Conservation (phyloP, 2,329 filamentous ascomycete genomes). For the Pseudogymnoascus sp. region DNA sequence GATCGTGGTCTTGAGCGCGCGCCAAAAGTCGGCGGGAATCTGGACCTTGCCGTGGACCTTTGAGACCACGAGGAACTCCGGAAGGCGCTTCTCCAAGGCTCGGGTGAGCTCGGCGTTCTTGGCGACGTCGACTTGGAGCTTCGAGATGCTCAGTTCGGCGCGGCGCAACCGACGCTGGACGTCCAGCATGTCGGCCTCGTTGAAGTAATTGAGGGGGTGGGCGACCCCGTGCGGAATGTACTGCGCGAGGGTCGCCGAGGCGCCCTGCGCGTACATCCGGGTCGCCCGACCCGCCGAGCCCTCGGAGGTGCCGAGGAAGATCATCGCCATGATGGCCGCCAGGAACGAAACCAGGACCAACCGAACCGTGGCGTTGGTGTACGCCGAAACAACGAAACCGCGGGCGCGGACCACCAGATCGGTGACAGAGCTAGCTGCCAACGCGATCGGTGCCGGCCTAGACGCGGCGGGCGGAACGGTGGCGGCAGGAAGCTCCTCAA, state of each 20-base stretch:
- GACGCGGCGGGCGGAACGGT: background rate
- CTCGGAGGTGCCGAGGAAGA: background rate
- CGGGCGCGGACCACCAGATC: background rate
- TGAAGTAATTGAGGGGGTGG: conserved; percentile 16
- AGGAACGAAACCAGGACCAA: background rate
- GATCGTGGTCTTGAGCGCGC: conserved; percentile 50
- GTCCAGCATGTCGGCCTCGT: conserved; percentile 16
- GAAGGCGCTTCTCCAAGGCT: conserved; percentile 41
- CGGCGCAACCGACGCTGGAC: conserved; percentile 17
- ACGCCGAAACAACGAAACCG: background rate
- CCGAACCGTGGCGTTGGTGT: background rate
- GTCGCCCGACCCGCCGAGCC: background rate
- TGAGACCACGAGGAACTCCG: conserved; percentile 47
- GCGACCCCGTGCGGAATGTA: conserved; percentile 19
- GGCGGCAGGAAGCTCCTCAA: background rate
- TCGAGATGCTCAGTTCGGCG: conserved; percentile 4
- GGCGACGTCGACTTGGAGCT: conserved; percentile 19
- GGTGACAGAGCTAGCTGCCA: background rate
- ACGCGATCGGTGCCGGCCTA: background rate
- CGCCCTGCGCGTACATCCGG: conserved; percentile 3
- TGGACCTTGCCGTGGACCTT: conserved; percentile 42
- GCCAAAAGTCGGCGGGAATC: conserved; percentile 56
- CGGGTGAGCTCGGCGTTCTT: conserved; percentile 27
- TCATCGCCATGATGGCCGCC: background rate
- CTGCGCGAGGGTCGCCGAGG: conserved; percentile 13